A percentile compares a stretch with the other conserved stretches of the same genome.
These are phyloP conservation scores for Astragalus glycyphyllos DNA, from an alignment of 306 rosid genomes.

Conservation along the genomic window DNA sequence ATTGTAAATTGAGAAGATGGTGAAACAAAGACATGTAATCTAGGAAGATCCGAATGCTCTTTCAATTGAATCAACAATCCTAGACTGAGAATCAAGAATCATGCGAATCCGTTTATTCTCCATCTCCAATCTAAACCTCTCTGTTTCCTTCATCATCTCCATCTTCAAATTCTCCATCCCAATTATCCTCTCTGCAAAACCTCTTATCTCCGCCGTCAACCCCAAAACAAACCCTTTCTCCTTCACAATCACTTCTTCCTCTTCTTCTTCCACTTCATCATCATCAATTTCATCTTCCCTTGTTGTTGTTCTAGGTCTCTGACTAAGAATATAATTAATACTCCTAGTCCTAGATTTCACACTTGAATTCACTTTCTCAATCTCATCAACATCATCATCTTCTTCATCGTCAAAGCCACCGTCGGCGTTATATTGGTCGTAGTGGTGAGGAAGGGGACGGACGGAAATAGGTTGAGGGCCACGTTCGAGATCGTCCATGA, in stretches of 20 bases:
- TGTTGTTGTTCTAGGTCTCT: constrained; percentile 35
- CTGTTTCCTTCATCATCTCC: constrained; percentile 81
- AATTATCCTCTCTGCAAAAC: constrained; percentile 58
- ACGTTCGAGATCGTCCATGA: constrained; percentile 73
- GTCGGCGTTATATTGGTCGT: too few species aligned
- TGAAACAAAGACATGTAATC: constrained; percentile 18
- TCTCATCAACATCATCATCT: constrained; percentile 40
- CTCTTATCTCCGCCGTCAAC: constrained; percentile 67
- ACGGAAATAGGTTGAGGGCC: constrained; percentile 89
- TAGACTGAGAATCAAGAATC: constrained; percentile 69
- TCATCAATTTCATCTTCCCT: constrained; percentile 1
- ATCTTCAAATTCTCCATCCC: constrained; percentile 84
- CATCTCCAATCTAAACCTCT: constrained; percentile 78
- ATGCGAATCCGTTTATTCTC: constrained; percentile 72
- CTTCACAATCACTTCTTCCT: constrained; percentile 4
- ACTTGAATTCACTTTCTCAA: background rate
- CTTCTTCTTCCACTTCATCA: constrained; percentile 31
- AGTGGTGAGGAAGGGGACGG: constrained; percentile 43
- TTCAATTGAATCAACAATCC: constrained; percentile 75
- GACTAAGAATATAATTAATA: constrained; percentile 50
- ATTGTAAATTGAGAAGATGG: too few species aligned
- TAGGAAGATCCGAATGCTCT: constrained; percentile 62
- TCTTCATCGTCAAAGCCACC: background rate
- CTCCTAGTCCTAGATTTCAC: constrained; percentile 59
- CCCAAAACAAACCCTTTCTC: constrained; percentile 43